Conservation (phyloP, 2,329 filamentous ascomycete genomes). For the Tolypocladium pustulatum region DNA sequence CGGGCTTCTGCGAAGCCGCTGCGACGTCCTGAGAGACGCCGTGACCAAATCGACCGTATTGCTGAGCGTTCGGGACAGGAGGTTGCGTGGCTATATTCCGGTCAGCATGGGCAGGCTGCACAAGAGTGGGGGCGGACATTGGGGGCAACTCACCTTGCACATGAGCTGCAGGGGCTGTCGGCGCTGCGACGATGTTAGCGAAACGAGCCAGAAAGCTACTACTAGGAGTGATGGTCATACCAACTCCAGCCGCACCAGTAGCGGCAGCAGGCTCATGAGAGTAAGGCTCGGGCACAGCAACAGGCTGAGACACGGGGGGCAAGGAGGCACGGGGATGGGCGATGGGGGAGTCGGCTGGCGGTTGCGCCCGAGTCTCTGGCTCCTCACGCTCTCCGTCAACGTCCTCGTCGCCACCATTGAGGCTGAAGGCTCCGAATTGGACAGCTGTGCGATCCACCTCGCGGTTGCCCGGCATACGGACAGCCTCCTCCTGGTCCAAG, state of each 20-base stretch:
- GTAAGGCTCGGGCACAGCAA: slow-evolving; percentile 44
- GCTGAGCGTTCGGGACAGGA: slow-evolving; percentile 47
- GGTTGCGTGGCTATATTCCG: slow-evolving; percentile 27
- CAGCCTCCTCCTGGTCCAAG: slow-evolving; percentile 91
- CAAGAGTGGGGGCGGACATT: not conserved
- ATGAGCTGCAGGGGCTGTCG: slow-evolving; percentile 12
- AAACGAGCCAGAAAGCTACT: slow-evolving; percentile 5
- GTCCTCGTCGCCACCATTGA: slow-evolving; percentile 76
- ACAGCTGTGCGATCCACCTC: slow-evolving; percentile 88
- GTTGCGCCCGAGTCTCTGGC: slow-evolving; percentile 85
- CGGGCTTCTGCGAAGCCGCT: slow-evolving; percentile 61
- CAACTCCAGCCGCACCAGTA: slow-evolving; percentile 23
- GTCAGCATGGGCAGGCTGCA: slow-evolving; percentile 4
- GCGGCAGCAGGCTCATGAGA: slow-evolving; percentile 43
- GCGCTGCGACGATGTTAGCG: slow-evolving; percentile 6
- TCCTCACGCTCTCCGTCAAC: slow-evolving; percentile 93
- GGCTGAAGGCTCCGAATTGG: slow-evolving; percentile 90
- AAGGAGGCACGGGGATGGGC: slow-evolving; percentile 77
- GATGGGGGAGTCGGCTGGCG: slow-evolving; percentile 85
- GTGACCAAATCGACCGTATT: slow-evolving; percentile 62
- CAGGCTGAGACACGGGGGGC: slow-evolving; percentile 56
- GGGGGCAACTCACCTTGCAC: slow-evolving; percentile 13
- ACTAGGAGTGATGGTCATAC: slow-evolving; percentile 12
- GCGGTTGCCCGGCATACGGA: slow-evolving; percentile 95
- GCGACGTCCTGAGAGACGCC: slow-evolving; percentile 48